These are phyloP conservation scores for Tolypocladium tundrense DNA, from an alignment of 2,329 filamentous ascomycete genomes.

Conservation along the genomic window DNA sequence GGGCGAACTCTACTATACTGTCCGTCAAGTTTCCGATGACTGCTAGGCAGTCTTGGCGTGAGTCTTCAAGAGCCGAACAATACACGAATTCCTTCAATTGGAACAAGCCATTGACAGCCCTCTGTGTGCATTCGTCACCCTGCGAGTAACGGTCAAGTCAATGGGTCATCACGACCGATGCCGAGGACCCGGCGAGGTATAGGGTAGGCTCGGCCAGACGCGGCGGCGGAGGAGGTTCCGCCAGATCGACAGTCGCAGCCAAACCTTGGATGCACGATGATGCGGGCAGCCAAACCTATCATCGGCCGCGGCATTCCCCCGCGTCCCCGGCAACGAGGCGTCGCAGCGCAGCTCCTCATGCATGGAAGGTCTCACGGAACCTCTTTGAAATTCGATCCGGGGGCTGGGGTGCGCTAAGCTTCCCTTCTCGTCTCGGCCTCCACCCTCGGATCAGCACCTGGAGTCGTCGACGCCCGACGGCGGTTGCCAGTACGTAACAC, in stretches of 20 bases:
- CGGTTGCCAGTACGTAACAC: background rate
- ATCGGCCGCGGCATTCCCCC: background rate
- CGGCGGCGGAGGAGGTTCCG: background rate
- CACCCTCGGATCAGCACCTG: background rate
- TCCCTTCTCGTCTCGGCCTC: background rate
- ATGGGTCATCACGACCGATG: background rate
- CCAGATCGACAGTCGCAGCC: background rate
- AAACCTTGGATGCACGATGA: background rate
- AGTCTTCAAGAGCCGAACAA: too few relatives aligned
- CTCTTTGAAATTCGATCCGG: background rate
- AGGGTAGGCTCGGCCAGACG: background rate
- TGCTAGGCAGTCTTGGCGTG: too few relatives aligned
- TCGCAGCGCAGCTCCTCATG: background rate
- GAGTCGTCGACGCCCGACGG: background rate
- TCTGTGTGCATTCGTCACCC: too few relatives aligned
- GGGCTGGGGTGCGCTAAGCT: background rate
- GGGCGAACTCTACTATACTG: too few relatives aligned
- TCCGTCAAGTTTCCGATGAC: background rate
- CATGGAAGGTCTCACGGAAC: background rate
- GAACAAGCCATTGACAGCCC: too few relatives aligned
- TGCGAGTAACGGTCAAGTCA: background rate
- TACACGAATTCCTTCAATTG: too few relatives aligned
- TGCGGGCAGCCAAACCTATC: background rate
- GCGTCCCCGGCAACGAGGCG: background rate
- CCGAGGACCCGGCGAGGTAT: background rate